phyloP scores from a whole-genome alignment of 2,329 filamentous ascomycete species.

The Knufia fluminis region DNA sequence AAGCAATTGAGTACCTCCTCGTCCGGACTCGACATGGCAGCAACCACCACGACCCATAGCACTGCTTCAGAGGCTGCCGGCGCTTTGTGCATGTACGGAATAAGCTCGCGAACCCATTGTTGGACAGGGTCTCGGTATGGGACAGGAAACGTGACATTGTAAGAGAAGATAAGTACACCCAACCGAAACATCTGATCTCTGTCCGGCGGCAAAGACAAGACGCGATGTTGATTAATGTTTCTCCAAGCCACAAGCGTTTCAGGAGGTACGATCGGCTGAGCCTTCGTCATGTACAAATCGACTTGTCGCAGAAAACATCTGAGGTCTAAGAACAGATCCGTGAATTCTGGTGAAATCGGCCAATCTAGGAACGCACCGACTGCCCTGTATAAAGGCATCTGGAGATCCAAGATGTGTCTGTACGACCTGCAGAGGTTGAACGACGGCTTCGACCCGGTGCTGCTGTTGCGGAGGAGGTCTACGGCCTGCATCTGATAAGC shows the following conservation, averaged over 20 bases:
- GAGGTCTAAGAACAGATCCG: background rate
- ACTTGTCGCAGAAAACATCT: background rate
- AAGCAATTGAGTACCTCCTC: background rate
- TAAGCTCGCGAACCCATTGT: background rate
- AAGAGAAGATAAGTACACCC: background rate
- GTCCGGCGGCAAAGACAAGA: background rate
- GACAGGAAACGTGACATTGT: background rate
- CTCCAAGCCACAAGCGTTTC: background rate
- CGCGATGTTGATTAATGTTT: background rate
- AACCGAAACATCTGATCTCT: background rate
- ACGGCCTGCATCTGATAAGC: background rate
- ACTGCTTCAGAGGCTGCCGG: background rate
- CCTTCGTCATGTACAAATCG: background rate
- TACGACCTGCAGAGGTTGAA: constrained; percentile 1
- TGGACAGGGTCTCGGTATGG: background rate
- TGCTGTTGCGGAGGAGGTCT: background rate
- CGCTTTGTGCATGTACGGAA: background rate
- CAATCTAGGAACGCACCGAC: background rate
- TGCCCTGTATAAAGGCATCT: background rate
- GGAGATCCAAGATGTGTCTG: background rate
- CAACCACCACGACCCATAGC: background rate
- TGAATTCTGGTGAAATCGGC: background rate
- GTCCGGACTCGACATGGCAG: background rate
- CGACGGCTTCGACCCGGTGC: background rate
- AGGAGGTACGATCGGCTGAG: background rate